Conservation (phyloP, 768 basidiomycete species). For the Cystobasidium ongulense region DNA sequence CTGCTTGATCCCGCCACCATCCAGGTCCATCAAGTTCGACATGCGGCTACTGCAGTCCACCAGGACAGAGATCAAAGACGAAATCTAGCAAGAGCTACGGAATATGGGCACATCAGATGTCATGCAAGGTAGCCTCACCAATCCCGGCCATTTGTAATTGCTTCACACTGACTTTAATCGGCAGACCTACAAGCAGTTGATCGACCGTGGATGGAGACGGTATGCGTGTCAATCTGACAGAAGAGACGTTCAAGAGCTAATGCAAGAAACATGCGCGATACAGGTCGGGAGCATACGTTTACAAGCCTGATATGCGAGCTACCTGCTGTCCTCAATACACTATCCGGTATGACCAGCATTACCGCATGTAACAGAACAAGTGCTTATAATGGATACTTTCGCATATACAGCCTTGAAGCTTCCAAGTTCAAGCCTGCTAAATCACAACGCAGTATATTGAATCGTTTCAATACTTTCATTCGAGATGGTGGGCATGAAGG, state of each 20-base stretch:
- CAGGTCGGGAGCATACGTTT: constrained; percentile 55
- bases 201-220: constrained; percentile 47
- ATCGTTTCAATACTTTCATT: constrained; percentile 71
- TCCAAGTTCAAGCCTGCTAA: constrained; percentile 60
- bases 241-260: background rate
- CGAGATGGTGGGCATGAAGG: constrained; percentile 46
- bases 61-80: constrained; percentile 9
- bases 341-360: constrained; percentile 58
- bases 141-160: too few relatives aligned
- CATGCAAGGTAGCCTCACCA: constrained; percentile 9
- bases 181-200: constrained; percentile 45
- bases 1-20: background rate
- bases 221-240: background rate
- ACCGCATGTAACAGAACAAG: background rate
- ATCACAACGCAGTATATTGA: constrained; percentile 65
- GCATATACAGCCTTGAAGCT: constrained; percentile 56
- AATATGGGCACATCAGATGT: constrained; percentile 32
- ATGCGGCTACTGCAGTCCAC: constrained; percentile 27
- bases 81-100: constrained; percentile 13
- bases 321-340: constrained; percentile 94
- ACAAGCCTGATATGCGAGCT: constrained; percentile 69
- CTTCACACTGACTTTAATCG: background rate
- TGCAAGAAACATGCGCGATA: background rate
- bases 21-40: constrained; percentile 28
- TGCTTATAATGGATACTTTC: background rate